A percentile compares a stretch with the other conserved stretches of the same genome.
phyloP scores from a whole-genome alignment of 768 basidiomycete species.

The Gloeopeniophorella convolvens region DNA sequence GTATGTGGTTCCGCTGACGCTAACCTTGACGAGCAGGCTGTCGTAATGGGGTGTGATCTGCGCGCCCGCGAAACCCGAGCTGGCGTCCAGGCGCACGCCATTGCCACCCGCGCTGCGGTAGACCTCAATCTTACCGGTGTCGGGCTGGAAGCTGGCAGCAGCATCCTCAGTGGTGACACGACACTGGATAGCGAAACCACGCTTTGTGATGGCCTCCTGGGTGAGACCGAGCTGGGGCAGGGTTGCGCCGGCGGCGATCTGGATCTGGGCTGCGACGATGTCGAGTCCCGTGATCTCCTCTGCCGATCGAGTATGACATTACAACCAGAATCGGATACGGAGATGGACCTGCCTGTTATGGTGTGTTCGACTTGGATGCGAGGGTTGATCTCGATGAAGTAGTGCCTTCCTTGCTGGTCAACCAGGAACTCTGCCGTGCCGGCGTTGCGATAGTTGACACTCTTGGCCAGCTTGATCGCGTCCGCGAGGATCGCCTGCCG shows the following conservation, averaged over 20 bases:
- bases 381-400: conserved; percentile 99
- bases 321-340: conserved; percentile 3
- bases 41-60: conserved; percentile 99
- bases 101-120: conserved; percentile 99
- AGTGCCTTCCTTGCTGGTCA: conserved; percentile 92
- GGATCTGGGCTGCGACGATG: conserved; percentile 98
- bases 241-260: conserved; percentile 98
- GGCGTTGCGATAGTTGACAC: conserved; percentile 93
- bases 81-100: conserved; percentile 93
- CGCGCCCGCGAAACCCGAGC: conserved; percentile 96
- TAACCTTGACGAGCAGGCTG: conserved; percentile 93
- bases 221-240: conserved; percentile 92
- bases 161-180: conserved; percentile 98
- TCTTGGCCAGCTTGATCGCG: conserved; percentile 91
- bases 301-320: conserved; percentile 27
- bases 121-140: conserved; percentile 98
- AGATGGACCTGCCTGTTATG: conserved; percentile 68
- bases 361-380: conserved; percentile 99
- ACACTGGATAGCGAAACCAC: conserved; percentile 97
- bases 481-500: conserved; percentile 83
- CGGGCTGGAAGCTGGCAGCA: conserved; percentile 88
- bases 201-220: conserved; percentile 92
- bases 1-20: conserved; percentile 93
- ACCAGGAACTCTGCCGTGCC: conserved; percentile 99
- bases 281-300: conserved; percentile 99